These are phyloP conservation scores for Trametes gibbosa DNA, from an alignment of 768 basidiomycete species.

Conservation along the genomic window DNA sequence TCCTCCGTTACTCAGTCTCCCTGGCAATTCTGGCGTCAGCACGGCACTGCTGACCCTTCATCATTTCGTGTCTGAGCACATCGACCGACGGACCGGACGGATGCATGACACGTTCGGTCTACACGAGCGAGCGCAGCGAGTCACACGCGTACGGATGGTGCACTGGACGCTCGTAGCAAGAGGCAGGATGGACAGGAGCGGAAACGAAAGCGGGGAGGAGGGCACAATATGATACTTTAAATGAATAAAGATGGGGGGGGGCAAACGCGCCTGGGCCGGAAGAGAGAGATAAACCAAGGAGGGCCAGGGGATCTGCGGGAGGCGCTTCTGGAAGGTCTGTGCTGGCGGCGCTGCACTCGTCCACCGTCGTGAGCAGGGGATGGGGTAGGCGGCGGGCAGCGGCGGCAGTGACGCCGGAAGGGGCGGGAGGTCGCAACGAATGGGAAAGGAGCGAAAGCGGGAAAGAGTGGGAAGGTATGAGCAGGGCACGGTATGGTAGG, in stretches of 20 bases:
- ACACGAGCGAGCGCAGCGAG: too few relatives aligned
- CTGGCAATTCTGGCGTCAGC: too few relatives aligned
- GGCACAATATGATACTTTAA: not conserved
- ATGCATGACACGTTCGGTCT: too few relatives aligned
- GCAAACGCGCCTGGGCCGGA: not conserved
- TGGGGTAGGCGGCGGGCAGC: not conserved
- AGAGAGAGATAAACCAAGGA: not conserved
- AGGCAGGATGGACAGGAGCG: too few relatives aligned
- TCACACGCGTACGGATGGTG: too few relatives aligned
- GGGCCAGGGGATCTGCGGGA: not conserved
- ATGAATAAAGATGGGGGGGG: not conserved
- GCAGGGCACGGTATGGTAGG: not conserved
- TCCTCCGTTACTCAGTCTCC: too few relatives aligned
- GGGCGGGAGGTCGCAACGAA: not conserved
- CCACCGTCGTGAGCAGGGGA: not conserved
- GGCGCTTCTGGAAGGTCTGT: slow-evolving; percentile 7
- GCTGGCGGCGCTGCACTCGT: too few relatives aligned
- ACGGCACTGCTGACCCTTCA: too few relatives aligned
- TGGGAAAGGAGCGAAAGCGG: not conserved
- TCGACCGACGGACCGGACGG: too few relatives aligned
- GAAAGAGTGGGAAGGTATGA: not conserved
- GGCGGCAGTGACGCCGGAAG: not conserved
- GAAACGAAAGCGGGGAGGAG: too few relatives aligned
- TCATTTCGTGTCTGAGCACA: too few relatives aligned
- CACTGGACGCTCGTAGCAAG: too few relatives aligned